Base-by-base conservation (phyloP, 2,329 filamentous ascomycete species). In the Pyrenochaeta sp. region DNA sequence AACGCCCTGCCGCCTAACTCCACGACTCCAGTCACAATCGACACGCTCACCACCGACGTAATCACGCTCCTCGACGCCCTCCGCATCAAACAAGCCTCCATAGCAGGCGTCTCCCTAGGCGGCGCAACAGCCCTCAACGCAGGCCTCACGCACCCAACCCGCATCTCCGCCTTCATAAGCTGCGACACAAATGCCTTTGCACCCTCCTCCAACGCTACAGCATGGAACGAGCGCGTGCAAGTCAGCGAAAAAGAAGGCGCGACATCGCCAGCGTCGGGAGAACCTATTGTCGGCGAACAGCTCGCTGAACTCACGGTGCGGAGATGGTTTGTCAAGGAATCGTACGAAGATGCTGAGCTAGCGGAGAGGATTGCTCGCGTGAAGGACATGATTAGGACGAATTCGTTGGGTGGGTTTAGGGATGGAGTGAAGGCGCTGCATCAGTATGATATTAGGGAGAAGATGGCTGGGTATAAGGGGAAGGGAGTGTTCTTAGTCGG, bases 61-160 rank as follows among this genome's bases (percentile, higher is more conserved):
- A 81, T 83, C 37, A 76, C 81, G 0, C 75, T 96, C 0, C 85
- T 96, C 2, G 82, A 88, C 52, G 86, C 89, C 0, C 83, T 96
- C 30, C 86, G 90, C 48, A 88, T 93, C 42, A 81, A 84, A 9
- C 85, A 85, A 68, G 86, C 91, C 0, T 83, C 85, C 0, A 80
- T 94, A 0, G 81, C 95, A 22, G 92, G 92, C 22, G 92, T 96
- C 3, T 91, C 88, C 36, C 87, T 95, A 74, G 92, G 92, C 62
- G 92, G 92, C 51, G 91, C 90, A 2, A 95, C 92, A 1, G 84
- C 89, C 0, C 84, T 95, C 49, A 89, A 90, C 72, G 88, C 90
- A 50, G 89, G 90, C 0, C 84, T 96, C 50, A 82, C 82, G 40
- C 84, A 91, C 67, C 89, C 91, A 0, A 62, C 79, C 1, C 83